These are phyloP conservation scores for Penicillium goetzii DNA, from an alignment of 495 filamentous ascomycete species.

Conservation along the genomic window DNA sequence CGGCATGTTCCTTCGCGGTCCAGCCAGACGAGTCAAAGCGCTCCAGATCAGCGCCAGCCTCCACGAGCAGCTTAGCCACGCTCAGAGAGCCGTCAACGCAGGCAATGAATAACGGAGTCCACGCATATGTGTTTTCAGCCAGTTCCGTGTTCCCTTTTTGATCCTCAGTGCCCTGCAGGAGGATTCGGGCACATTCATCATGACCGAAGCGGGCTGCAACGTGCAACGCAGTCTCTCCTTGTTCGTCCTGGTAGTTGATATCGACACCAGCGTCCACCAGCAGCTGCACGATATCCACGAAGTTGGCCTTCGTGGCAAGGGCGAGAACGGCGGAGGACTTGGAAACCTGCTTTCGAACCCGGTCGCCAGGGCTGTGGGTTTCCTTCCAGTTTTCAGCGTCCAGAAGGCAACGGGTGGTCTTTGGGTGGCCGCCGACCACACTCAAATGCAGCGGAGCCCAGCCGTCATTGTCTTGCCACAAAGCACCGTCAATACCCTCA, in stretches of 20 bases:
- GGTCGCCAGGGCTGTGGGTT: slow-evolving; percentile 32
- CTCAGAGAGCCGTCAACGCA: slow-evolving; percentile 81
- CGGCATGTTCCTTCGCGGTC: slow-evolving; percentile 93
- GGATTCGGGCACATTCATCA: slow-evolving; percentile 71
- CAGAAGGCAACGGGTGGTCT: slow-evolving; percentile 79
- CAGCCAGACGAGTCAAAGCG: slow-evolving; percentile 84
- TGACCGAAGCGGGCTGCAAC: slow-evolving; percentile 90
- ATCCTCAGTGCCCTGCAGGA: slow-evolving; percentile 68
- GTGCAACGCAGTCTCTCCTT: slow-evolving; percentile 92
- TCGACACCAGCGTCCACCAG: slow-evolving; percentile 90
- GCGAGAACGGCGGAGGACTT: slow-evolving; percentile 90
- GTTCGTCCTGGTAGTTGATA: slow-evolving; percentile 90
- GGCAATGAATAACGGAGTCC: slow-evolving; percentile 92
- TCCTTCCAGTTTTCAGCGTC: slow-evolving; percentile 72
- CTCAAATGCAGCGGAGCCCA: slow-evolving; percentile 89
- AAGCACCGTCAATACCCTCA: slow-evolving; percentile 78
- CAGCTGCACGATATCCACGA: slow-evolving; percentile 76
- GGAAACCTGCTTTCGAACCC: slow-evolving; percentile 67
- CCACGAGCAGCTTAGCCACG: slow-evolving; percentile 76
- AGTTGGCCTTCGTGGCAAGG: slow-evolving; percentile 84
- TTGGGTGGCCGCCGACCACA: slow-evolving; percentile 86
- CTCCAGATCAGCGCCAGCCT: slow-evolving; percentile 73
- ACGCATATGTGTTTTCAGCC: slow-evolving; percentile 81
- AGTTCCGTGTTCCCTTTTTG: slow-evolving; percentile 79
- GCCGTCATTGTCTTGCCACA: slow-evolving; percentile 93